Base-by-base conservation (phyloP, 768 basidiomycete genomes). In the Podaxis sp. region DNA sequence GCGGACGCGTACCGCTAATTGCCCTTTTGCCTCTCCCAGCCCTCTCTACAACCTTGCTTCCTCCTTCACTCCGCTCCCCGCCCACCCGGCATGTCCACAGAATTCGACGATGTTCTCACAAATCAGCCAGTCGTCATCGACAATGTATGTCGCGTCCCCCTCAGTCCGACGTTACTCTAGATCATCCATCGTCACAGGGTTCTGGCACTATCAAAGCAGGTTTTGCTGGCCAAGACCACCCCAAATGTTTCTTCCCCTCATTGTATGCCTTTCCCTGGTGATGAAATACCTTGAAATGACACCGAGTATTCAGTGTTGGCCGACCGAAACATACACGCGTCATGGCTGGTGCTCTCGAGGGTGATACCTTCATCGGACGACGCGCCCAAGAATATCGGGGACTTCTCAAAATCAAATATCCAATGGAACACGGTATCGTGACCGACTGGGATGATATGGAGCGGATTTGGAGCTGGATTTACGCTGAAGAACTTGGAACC, bases 371-470 rank as follows among this genome's bases (percentile, higher is more conserved):
- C 77, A 98, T 99, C 62, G 97, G 97, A 2, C 83, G 91, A 70
- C 87, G 89, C 67, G 97, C 97, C 17, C 96, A 99, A 76, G 97
- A 99, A 71, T 91, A 95, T 67, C 83, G 97, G 58, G 97, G 97
- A 10, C 80, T 99, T 67, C 81, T 99, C 68, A 96, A 96, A 83
- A 96, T 99, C 70, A 96, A 96, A 76, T 99, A 99, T 73, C 97
- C 97, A 28, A 98, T 99, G 89, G 94, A 96, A 73, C 97, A 99
- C 74, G 97, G 97, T 12, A 95, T 99, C 64, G 97, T 99, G 8
- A 96, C 93, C 40, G 94, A 99, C 79, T 99, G 97, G 96, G 97
- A 99, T 73, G 97, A 99, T 72, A 99, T 99, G 97, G 97, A 99
- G 75, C 87, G 93, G 64, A 98, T 99, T 83, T 99, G 97, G 97